Conservation (phyloP, 2,329 filamentous ascomycete genomes). For the Sclerotinia trifoliorum region DNA sequence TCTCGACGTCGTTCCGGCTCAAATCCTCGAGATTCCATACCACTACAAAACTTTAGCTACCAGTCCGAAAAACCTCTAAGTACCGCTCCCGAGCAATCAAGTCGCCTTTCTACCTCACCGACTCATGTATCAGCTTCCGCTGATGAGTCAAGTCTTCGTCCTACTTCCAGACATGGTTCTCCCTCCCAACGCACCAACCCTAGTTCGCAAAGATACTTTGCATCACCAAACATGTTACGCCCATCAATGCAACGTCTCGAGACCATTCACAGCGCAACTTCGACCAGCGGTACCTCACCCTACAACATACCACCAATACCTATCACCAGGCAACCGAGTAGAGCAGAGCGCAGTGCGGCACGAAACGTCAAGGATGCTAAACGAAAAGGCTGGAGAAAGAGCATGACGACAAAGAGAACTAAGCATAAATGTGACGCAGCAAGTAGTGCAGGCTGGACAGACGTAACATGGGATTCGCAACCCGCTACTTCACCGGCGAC, state of each 20-base stretch:
- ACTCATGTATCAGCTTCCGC: slow-evolving; percentile 26
- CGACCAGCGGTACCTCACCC: slow-evolving; percentile 25
- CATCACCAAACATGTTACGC: slow-evolving; percentile 35
- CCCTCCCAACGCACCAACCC: slow-evolving; percentile 8
- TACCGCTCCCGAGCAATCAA: slow-evolving; percentile 7
- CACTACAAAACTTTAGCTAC: slow-evolving; percentile 1
- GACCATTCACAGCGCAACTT: slow-evolving; percentile 50
- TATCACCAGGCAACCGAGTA: slow-evolving; percentile 45
- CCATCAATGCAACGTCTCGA: slow-evolving; percentile 56
- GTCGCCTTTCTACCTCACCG: slow-evolving; percentile 19
- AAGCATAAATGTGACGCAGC: slow-evolving; percentile 44
- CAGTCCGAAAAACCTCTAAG: slow-evolving; percentile 20
- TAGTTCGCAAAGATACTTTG: slow-evolving; percentile 23
- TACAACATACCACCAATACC: slow-evolving; percentile 24
- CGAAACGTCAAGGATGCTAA: slow-evolving; percentile 63
- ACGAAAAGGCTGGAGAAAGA: slow-evolving; percentile 53
- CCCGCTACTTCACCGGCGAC: slow-evolving; percentile 25
- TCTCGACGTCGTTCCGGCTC: slow-evolving; percentile 33
- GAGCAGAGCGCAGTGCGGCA: slow-evolving; percentile 58
- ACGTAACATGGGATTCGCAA: slow-evolving; percentile 41
- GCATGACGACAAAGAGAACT: slow-evolving; percentile 42
- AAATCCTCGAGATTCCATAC: slow-evolving; percentile 10
- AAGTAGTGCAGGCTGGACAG: slow-evolving; percentile 54
- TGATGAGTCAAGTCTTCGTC: slow-evolving; percentile 19
- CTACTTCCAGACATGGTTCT: slow-evolving; percentile 16